Evolutionary conservation across 2,329 filamentous ascomycete genomes (phyloP).

Genomic region (Xylariales sp.): DNA sequence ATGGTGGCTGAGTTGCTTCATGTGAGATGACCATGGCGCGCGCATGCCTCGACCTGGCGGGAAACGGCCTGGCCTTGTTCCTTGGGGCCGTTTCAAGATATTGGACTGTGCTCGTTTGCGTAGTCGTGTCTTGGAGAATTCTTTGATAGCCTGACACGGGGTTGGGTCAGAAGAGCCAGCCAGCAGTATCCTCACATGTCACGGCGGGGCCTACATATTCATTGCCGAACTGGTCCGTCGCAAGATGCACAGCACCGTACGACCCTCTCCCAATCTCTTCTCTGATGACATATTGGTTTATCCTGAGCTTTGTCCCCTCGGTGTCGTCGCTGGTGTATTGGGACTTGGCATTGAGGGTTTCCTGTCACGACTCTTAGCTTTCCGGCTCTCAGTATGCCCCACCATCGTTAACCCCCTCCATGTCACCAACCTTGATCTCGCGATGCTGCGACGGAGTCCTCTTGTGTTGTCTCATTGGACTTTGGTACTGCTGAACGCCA

Average conservation of each 20-base stretch:
- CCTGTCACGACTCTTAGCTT: conserved; percentile 41
- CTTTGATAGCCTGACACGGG: conserved; percentile 79
- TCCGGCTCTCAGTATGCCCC: not conserved
- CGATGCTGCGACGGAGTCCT: conserved; percentile 54
- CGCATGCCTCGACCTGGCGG: conserved; percentile 21
- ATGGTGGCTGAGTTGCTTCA: conserved; percentile 30
- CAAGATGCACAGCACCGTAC: conserved; percentile 88
- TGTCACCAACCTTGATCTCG: conserved; percentile 47
- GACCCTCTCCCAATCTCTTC: conserved; percentile 97
- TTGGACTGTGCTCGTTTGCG: conserved; percentile 88
- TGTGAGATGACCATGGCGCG: conserved; percentile 19
- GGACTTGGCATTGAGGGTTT: conserved; percentile 86
- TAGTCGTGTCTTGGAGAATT: conserved; percentile 90
- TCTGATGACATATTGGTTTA: conserved; percentile 93
- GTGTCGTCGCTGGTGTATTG: conserved; percentile 81
- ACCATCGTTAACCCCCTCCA: not conserved
- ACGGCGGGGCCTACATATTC: conserved; percentile 94
- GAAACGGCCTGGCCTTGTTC: conserved; percentile 36
- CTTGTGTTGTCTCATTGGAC: conserved; percentile 53
- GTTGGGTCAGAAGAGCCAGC: no score
- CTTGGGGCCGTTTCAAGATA: conserved; percentile 55
- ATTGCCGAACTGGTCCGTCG: conserved; percentile 80
- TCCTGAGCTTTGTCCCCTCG: conserved; percentile 79
- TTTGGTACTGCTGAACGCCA: conserved; percentile 38
- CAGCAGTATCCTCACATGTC: no score